Evolutionary conservation across 345 rosid species (phyloP), one percentile per base, ranked within the genome.

Genomic region (Eucalyptus cladocalyx): DNA sequence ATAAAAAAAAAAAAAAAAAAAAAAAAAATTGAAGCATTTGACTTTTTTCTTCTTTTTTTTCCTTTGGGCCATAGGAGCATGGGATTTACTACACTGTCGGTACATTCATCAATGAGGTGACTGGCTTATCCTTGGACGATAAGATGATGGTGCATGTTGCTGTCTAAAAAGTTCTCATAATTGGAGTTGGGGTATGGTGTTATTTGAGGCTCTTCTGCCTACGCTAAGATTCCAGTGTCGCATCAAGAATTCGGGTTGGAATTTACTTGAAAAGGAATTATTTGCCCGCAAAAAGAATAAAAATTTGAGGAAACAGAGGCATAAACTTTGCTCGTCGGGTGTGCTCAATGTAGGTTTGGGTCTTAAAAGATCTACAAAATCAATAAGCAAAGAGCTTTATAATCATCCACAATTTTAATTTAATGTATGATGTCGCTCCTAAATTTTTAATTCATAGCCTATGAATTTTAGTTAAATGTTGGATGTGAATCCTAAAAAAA

Each of bases 211-310:
- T 65, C 76, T 14, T 16, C 19, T 16, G 23, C 40, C 37, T 3
- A 15, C 3, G 40, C 76, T 7, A 14, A 65, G 76, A 15, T 65
- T 65, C 37, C 40, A 65, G 5, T n/a, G 76, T n/a, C 37, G 5
- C 37, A 8, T n/a, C 37, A 65, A 65, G 37, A 65, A 65, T 65
- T n/a, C 10, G 16, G 3, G 1, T 65, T n/a, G 21, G 18, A n/a
- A n/a, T 65, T 65, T n/a, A 7, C 11, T 65, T 8, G 37, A n/a
- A 65, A n/a, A n/a, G 21, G 34, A n/a, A 65, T 65, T n/a, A 65
- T n/a, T 16, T 0, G 9, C 21, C 21, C 1, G 0, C 19, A 16
- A n/a, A 15, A 65, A 15, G 1, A 13, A 15, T 2, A 13, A 62
- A 13, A 6, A 30, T 30, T 14, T 14, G 3, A 65, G 18, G 18